phyloP scores from a whole-genome alignment of 2,329 filamentous ascomycete species.

The Paraconiothyrium brasiliense region DNA sequence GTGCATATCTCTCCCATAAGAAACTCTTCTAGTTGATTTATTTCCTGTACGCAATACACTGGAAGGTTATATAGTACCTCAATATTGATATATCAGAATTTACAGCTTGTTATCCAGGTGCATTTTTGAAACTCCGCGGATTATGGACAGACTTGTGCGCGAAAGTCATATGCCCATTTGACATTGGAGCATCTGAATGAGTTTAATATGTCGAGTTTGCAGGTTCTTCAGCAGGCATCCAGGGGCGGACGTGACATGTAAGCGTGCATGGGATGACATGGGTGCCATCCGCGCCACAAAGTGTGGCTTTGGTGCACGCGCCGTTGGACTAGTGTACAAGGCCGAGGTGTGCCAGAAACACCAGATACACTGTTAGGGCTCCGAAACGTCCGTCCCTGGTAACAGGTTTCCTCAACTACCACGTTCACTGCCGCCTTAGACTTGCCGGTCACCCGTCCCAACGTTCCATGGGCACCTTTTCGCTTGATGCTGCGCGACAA shows the following conservation, averaged over 20 bases:
- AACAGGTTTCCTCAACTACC: constrained; percentile 14
- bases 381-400: constrained; percentile 12
- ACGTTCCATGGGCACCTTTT: constrained; percentile 34
- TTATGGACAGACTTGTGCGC: too few species aligned
- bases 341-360: constrained; percentile 12
- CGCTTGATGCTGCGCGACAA: constrained; percentile 37
- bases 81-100: not conserved
- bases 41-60: constrained; percentile 13
- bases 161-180: too few species aligned
- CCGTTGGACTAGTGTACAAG: constrained; percentile 5
- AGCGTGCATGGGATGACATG: not conserved
- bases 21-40: constrained; percentile 4
- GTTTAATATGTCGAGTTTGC: too few species aligned
- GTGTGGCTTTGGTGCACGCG: constrained; percentile 9
- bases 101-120: not conserved
- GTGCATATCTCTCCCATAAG: constrained; percentile 21
- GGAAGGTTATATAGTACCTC: constrained; percentile 7
- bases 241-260: not conserved
- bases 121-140: too few species aligned
- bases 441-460: constrained; percentile 15
- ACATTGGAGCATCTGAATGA: too few species aligned
- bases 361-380: not conserved
- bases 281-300: not conserved
- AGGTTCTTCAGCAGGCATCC: not conserved
- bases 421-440: constrained; percentile 18